phyloP scores from a whole-genome alignment of 1,139 yeast species.

The Candida sanyaensis region DNA sequence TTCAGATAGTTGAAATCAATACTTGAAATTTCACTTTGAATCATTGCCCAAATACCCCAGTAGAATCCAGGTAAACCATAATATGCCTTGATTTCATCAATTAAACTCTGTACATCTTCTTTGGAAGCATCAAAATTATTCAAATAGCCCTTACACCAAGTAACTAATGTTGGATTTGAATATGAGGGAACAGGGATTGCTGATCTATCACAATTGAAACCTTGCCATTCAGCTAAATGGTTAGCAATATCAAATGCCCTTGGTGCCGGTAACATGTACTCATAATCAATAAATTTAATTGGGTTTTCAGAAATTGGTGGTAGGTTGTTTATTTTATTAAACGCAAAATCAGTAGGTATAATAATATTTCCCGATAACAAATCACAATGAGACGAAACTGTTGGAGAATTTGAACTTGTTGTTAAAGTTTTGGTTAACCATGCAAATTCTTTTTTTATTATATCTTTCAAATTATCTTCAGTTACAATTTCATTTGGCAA shows the following conservation, averaged over 20 bases:
- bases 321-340: constrained; percentile 15
- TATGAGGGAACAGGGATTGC: constrained; percentile 57
- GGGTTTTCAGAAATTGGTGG: constrained; percentile 42
- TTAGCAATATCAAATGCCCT: constrained; percentile 85
- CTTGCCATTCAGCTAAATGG: constrained; percentile 88
- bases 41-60: constrained; percentile 87
- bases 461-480: constrained; percentile 35
- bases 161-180: constrained; percentile 46
- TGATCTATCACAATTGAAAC: constrained; percentile 66
- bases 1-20: constrained; percentile 73
- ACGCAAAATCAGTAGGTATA: constrained; percentile 45
- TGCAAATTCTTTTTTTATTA: constrained; percentile 47
- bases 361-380: constrained; percentile 72
- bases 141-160: constrained; percentile 57
- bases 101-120: constrained; percentile 33
- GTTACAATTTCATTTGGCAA: constrained; percentile 20
- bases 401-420: constrained; percentile 44
- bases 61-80: constrained; percentile 84
- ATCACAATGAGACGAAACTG: constrained; percentile 72
- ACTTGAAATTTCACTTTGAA: constrained; percentile 68
- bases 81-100: constrained; percentile 58
- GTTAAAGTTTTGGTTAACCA: constrained; percentile 52
- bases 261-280: constrained; percentile 79
- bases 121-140: constrained; percentile 28
- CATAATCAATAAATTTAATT: constrained; percentile 74